Evolutionary conservation across 148 eudicot genomes (phyloP).

Genomic region (Persicaria maculosa): DNA sequence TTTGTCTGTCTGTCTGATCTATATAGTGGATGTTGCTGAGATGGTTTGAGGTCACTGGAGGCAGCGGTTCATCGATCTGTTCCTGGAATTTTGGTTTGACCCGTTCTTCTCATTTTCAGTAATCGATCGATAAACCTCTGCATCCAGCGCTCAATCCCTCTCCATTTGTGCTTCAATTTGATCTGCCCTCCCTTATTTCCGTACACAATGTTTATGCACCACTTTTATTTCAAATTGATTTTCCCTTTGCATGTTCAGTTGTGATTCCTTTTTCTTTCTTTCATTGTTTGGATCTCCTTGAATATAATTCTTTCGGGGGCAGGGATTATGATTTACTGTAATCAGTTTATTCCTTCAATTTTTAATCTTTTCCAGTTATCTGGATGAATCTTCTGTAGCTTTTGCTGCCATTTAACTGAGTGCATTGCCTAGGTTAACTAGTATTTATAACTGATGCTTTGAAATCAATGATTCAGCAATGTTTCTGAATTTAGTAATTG

Average conservation of each 20-base stretch:
- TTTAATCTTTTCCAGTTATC: not conserved
- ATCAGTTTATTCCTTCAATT: not conserved
- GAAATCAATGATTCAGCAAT: not conserved
- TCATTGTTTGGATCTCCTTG: not conserved
- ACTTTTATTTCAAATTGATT: not conserved
- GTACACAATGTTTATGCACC: not conserved
- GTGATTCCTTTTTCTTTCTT: not conserved
- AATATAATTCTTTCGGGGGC: not conserved
- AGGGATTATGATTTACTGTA: too few relatives aligned
- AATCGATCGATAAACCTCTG: slow-evolving; percentile 93
- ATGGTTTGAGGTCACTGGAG: slow-evolving; percentile 43
- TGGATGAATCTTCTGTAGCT: not conserved
- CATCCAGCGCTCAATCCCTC: slow-evolving; percentile 55
- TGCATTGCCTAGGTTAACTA: not conserved
- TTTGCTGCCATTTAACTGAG: not conserved
- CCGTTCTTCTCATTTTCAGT: slow-evolving; percentile 19
- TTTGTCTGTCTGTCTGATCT: not conserved
- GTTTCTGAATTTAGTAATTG: not conserved
- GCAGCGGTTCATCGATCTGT: slow-evolving; percentile 91
- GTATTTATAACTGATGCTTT: not conserved
- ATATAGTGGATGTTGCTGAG: not conserved
- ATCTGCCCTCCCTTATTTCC: not conserved
- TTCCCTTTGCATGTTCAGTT: not conserved
- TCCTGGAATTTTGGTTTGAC: slow-evolving; percentile 26
- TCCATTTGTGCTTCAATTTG: not conserved